Base-by-base conservation (phyloP, 192 early-diverging fungal genomes). In the Phycomyces blakesleeanus region DNA sequence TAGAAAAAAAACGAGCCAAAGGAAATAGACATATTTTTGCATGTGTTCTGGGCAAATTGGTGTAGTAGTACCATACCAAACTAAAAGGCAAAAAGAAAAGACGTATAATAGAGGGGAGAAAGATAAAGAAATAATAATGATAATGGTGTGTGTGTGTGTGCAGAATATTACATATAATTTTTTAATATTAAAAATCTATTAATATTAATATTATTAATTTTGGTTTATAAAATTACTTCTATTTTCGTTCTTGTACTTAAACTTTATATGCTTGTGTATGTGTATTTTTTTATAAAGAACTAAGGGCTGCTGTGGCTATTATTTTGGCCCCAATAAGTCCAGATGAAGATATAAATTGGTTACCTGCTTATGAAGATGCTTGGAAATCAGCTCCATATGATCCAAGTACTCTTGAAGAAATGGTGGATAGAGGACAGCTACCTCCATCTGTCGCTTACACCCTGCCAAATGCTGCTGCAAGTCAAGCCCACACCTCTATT, bases 321-420 rank as follows among this genome's bases (percentile, higher is more conserved):
- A 65, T 76, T 37, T 66, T 76, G 16, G 53, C 67, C 21, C 50
- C 55, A 10, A 61, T 72, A 34, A 61, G 57, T 14, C 69, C 57
- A 22, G 42, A 49, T 25, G 55, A 73, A 40, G 71, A 73, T 37
- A 39, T 57, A 3, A 67, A 63, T 34, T 41, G 49, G 2, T 53
- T 67, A 37, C 71, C 71, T 22, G 63, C 69, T 18, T 72, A 72
- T 55, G 69, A 72, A 24, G 69, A 72, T 51, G 69, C 69, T 2
- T 65, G 62, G 63, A 63, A 55, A 27, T 59, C 69, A 22, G 49
- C 58, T 11, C 69, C 69, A 5, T 72, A 72, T 50, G 64, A 72
- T 39, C 69, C 69, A 16, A 56, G 54, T 29, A 50, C 54, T 20
- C 29, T 73, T 12, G 59, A 52, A 7, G 52, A 39, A 3, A 39